These are phyloP conservation scores for Eremochloa ophiuroides DNA, from an alignment of 176 grass and related monocot species.

Conservation along the genomic window DNA sequence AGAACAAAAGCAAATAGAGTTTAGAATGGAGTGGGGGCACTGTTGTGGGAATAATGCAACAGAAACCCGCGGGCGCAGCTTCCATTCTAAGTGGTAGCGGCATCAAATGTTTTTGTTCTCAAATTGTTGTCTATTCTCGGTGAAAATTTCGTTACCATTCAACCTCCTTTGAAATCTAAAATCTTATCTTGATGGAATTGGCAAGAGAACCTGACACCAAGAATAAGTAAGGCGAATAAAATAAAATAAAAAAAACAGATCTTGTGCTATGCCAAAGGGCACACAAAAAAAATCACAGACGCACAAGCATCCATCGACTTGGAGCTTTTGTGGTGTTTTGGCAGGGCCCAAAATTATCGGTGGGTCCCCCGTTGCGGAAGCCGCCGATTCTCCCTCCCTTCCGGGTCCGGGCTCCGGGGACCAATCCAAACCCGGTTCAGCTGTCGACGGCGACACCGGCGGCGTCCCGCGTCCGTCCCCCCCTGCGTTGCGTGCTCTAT, in stretches of 20 bases:
- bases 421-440: neutral
- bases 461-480: neutral
- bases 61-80: too few relatives aligned
- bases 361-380: too few relatives aligned
- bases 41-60: too few relatives aligned
- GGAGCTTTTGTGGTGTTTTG: neutral
- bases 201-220: neutral
- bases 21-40: too few relatives aligned
- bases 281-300: neutral
- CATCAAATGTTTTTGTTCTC: neutral
- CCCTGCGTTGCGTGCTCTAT: neutral
- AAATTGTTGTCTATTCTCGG: neutral
- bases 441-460: neutral
- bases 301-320: neutral
- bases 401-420: too few relatives aligned
- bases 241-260: neutral
- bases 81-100: too few relatives aligned
- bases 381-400: neutral
- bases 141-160: neutral
- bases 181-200: neutral
- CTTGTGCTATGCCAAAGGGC: too few relatives aligned
- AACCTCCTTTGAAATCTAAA: neutral
- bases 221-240: neutral
- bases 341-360: neutral
- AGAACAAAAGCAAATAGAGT: neutral